Evolutionary conservation across 495 filamentous ascomycete species (phyloP), one percentile per base, ranked within the genome.

Genomic region (Pseudevernia furfuracea): DNA sequence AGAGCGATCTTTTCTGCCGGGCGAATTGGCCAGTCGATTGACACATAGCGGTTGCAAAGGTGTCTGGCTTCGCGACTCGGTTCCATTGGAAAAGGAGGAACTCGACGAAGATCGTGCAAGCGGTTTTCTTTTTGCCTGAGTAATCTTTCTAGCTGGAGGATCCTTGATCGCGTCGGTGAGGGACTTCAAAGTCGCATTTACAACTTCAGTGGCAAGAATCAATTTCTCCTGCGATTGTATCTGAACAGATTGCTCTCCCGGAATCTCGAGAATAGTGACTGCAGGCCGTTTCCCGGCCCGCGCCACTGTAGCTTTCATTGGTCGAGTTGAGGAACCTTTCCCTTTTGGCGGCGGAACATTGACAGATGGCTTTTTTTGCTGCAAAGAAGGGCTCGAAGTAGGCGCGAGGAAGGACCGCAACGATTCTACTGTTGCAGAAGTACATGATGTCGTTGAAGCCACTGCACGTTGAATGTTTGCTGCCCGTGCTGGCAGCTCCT

Each of bases 141-240:
- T 32, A 11, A 55, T 15, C 17, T 55, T 55, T 34, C 28, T 34
- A 10, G 59, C 36, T 44, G 58, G 56, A 56, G 66, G 68, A 58
- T 72, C 65, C 70, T 89, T 96, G 28, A 87, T 77, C 4, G 89
- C 87, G 57, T 92, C 88, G 3, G 83, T 83, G 15, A 97, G 81
- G 11, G 82, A 77, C 71, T 89, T 94, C 28, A 94, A 75, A 19
- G 86, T 84, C 37, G 76, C 78, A 76, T 95, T 96, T 66, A 94
- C 86, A 25, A 93, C 82, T 58, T 92, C 87, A 4, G 92, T 93
- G 6, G 91, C 90, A 49, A 96, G 78, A 48, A 85, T 79, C 1
- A 85, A 82, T 71, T 80, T 86, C 66, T 91, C 85, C 65, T 84
- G 84, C 23, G 77, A 64, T 11, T 81, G 79, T 55, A 88, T 73